Evolutionary conservation across 148 eudicot genomes (phyloP), one percentile per base, ranked within the genome.

Genomic region (Rhododendron griersonianum): DNA sequence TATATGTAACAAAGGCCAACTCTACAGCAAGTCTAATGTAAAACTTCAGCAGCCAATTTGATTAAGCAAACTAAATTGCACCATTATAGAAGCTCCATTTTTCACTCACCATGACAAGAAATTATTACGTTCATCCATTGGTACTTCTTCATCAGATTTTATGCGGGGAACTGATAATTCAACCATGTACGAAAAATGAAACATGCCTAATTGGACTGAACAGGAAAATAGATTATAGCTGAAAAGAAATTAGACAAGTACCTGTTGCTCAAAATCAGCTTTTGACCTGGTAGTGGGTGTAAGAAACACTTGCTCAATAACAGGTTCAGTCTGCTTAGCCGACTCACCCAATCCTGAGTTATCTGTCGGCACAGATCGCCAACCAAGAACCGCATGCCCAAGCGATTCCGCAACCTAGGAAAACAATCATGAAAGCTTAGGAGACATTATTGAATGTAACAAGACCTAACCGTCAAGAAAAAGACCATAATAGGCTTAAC

Each of bases 281-380:
- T 94, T 93, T 59, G 99, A 94, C 84, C 92, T 90, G 69, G 94
- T 84, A 33, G 96, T 89, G n/a, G 96, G 91, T 45, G 99, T 94
- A 84, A 98, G 97, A 91, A 98, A 98, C 86, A 98, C 99, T 90
- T 98, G 99, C 86, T 98, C 99, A 37, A 95, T 92, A 37, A 94
- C 94, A 14, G 99, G 99, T 85, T 98, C 99, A 30, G 99, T 98
- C 90, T 91, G 92, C 91, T 94, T 71, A 61, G 99, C 98, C 88
- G 99, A 93, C 69, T 92, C 88, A 1, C 99, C 99, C 91, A 98
- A 84, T 76, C 97, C 97, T 14, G 98, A 93, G 91, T 95, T 98
- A 88, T 98, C 97, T 0, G 97, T 98, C 10, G 96, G 99, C 48
- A 98, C 98, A 80, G 91, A 23, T 25, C 98, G 93, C 99, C 99